phyloP scores from a whole-genome alignment of 805 yeast species.

The Lipomyces orientalis region DNA sequence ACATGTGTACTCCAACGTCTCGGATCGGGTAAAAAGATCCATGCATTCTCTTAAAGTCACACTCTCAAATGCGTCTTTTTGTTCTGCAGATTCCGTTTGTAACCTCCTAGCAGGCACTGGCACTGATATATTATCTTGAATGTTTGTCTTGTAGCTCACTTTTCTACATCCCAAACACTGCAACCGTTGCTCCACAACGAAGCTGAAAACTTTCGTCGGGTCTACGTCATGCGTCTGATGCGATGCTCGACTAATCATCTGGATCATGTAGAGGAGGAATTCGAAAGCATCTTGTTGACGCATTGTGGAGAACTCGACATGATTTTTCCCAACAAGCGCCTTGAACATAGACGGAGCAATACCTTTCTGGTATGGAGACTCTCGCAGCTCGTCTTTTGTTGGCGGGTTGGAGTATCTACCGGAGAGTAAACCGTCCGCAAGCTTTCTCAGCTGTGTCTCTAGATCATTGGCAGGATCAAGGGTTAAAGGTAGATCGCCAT shows the following conservation, averaged over 20 bases:
- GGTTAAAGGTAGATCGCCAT: constrained; percentile 41
- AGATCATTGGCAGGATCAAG: constrained; percentile 66
- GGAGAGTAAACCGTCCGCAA: constrained; percentile 77
- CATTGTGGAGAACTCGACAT: constrained; percentile 82
- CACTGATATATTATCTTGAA: constrained; percentile 68
- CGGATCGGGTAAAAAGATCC: constrained; percentile 52
- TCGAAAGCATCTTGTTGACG: constrained; percentile 96
- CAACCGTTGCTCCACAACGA: constrained; percentile 66
- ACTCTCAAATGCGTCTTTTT: constrained; percentile 54
- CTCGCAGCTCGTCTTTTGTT: constrained; percentile 44
- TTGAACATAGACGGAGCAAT: constrained; percentile 79
- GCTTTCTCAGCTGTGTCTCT: constrained; percentile 74
- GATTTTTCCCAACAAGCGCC: constrained; percentile 73
- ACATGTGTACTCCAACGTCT: constrained; percentile 68
- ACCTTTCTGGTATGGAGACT: constrained; percentile 67
- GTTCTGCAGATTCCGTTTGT: constrained; percentile 49
- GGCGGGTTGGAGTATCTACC: constrained; percentile 72
- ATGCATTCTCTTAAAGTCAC: constrained; percentile 61
- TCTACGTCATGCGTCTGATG: constrained; percentile 37
- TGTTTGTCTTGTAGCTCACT: constrained; percentile 62
- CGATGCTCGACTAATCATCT: constrained; percentile 51
- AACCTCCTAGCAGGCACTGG: constrained; percentile 52
- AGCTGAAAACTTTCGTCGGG: constrained; percentile 67
- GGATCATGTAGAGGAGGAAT: constrained; percentile 71
- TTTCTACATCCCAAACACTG: constrained; percentile 62